phyloP scores from a whole-genome alignment of 202 grass and related monocot species.

The Schoenoplectus triqueter region DNA sequence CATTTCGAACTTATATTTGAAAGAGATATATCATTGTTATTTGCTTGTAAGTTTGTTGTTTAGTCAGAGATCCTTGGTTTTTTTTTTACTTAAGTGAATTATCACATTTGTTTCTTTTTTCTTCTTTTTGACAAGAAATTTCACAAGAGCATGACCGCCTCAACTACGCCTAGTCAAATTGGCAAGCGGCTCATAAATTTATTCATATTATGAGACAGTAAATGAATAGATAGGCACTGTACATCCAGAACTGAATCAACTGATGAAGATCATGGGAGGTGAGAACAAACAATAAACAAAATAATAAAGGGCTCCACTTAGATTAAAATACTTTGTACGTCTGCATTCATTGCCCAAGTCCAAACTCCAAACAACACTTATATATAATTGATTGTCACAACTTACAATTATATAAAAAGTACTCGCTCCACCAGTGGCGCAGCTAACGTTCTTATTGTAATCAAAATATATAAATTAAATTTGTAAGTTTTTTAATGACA shows the following conservation, averaged over 20 bases:
- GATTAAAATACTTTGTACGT: not conserved
- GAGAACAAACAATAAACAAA: not conserved
- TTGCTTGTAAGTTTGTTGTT: not conserved
- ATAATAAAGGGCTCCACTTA: slow-evolving; percentile 8
- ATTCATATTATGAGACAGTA: not conserved
- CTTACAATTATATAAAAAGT: not conserved
- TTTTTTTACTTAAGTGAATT: not conserved
- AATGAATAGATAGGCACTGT: not conserved
- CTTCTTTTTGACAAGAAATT: not conserved
- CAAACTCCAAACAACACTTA: slow-evolving; percentile 5
- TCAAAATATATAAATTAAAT: slow-evolving; percentile 21
- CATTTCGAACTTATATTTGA: slow-evolving; percentile 34
- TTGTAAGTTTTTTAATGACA: not conserved
- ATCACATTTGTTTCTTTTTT: not conserved
- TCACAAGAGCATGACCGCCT: not conserved
- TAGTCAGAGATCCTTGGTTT: not conserved
- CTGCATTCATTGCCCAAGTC: slow-evolving; percentile 5
- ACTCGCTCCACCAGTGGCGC: not conserved
- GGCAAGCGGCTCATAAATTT: not conserved
- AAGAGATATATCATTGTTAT: slow-evolving; percentile 18
- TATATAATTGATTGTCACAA: not conserved
- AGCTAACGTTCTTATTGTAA: not conserved
- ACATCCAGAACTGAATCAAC: not conserved
- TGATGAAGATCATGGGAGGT: not conserved
- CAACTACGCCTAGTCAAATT: not conserved